Base-by-base conservation (phyloP, 2,329 filamentous ascomycete genomes). In the Arthrobotrys musiformis region DNA sequence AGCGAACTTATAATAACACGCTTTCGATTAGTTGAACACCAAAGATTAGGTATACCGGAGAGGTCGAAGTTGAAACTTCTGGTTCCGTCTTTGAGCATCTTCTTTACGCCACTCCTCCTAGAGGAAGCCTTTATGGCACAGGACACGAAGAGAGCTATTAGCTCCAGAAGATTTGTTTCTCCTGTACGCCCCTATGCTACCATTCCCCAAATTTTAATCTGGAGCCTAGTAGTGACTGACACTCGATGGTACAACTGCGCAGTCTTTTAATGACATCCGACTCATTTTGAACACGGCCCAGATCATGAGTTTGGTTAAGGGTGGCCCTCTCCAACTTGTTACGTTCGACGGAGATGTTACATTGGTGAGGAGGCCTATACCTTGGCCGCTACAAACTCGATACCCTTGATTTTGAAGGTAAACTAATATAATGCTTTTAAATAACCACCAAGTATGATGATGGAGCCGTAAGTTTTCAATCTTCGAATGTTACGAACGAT, bases 301-400 rank as follows among this genome's bases (percentile, higher is more conserved):
- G 84, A 87, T 94, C 76, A 93, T 97, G 90, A 93, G 93, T 42
- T 89, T 98, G n/a, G 91, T 93, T 15, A 89, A 89, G 24, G 85
- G 86, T 50, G 90, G 91, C 22, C 88, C 89, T 3, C 87, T 97
- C 7, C 90, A 95, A 80, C 88, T 99, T 2, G 91, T 97, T 66
- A 99, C 95, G 0, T 99, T 99, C 82, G 95, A 99, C 83, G 95
- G 95, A 84, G 95, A 99, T 84, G 93, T 99, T 61, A 99, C 95
- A 0, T 87, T 99, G 54, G 70, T 63, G 46, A 67, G 66, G 40
- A 28, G 1, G 4, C 15, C 9, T 13, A 11, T 37, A 1, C 13
- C 9, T 26, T 37, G 9, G 9, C 19, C 8, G 0, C 8, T 9
- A 2, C 22, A 4, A 22, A 19, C n/a, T 15, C 6, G 26, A 13